phyloP scores from a whole-genome alignment of 169 alveolate species.

The Eimeria praecox region DNA sequence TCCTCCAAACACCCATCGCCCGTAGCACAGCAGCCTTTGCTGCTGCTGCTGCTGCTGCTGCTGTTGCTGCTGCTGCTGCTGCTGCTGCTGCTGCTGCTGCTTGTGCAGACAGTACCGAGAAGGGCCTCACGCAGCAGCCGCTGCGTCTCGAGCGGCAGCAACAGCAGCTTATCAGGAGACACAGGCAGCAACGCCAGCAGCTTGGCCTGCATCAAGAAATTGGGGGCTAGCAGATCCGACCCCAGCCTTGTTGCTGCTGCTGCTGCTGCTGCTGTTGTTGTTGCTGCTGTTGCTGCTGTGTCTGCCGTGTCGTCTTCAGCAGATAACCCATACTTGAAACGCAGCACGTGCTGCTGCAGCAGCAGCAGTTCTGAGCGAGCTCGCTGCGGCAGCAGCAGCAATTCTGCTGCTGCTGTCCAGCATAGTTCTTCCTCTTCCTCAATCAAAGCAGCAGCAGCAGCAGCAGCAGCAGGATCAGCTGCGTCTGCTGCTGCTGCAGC shows the following conservation, averaged over 20 bases:
- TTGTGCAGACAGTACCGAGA: neutral
- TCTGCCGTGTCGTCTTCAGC: conserved; percentile 14
- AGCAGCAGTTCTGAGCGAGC: conserved; percentile 22
- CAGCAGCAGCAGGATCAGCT: neutral
- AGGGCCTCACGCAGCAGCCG: conserved; percentile 61
- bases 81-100: conserved; percentile 58
- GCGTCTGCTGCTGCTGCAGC: neutral
- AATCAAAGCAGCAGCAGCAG: neutral
- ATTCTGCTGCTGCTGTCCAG: conserved; percentile 49
- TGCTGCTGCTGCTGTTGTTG: neutral
- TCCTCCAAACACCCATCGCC: conserved; percentile 1
- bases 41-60: conserved; percentile 47
- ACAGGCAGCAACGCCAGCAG: conserved; percentile 43
- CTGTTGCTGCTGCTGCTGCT: conserved; percentile 54
- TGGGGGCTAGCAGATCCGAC: neutral
- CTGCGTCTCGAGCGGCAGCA: conserved; percentile 52
- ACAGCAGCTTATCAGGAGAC: conserved; percentile 32
- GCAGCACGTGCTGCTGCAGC: conserved; percentile 72
- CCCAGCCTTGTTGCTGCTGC: neutral
- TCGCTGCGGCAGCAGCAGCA: conserved; percentile 52
- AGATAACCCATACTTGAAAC: conserved; percentile 7
- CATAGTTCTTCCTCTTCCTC: conserved; percentile 11
- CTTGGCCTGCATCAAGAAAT: conserved; percentile 19
- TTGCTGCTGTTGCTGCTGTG: neutral
- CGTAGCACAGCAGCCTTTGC: neutral